Conservation (phyloP, 495 filamentous ascomycete species). For the Penicillium herquei region DNA sequence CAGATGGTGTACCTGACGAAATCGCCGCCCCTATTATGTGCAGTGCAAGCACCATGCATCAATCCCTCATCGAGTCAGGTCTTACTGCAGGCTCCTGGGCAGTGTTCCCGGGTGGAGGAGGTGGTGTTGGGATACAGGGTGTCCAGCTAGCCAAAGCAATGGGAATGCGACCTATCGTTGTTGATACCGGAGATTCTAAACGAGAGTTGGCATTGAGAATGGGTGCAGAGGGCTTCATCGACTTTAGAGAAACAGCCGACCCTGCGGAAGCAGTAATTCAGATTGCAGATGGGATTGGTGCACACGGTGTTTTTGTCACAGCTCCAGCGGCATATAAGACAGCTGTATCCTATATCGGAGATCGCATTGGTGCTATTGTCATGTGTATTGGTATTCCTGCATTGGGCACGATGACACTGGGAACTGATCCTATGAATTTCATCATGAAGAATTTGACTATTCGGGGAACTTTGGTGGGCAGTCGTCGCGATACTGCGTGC, state of each 20-base stretch:
- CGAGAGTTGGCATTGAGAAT: conserved; percentile 38
- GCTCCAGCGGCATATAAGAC: conserved; percentile 47
- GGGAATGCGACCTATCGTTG: conserved; percentile 53
- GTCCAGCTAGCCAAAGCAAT: conserved; percentile 59
- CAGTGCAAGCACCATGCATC: conserved; percentile 56
- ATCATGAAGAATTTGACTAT: conserved; percentile 44
- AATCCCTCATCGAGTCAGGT: conserved; percentile 52
- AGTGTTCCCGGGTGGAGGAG: conserved; percentile 52
- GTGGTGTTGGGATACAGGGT: conserved; percentile 62
- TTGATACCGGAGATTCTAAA: conserved; percentile 46
- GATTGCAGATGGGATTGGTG: conserved; percentile 45
- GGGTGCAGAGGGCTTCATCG: conserved; percentile 53
- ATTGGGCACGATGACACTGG: conserved; percentile 29
- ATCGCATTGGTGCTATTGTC: conserved; percentile 39
- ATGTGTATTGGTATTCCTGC: conserved; percentile 47
- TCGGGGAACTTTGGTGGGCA: conserved; percentile 48
- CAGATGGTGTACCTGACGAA: conserved; percentile 56
- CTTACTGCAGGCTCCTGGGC: conserved; percentile 60
- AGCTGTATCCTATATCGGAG: conserved; percentile 35
- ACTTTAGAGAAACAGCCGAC: conserved; percentile 41
- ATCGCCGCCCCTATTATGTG: conserved; percentile 62
- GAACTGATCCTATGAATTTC: conserved; percentile 41
- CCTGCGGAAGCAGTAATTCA: conserved; percentile 37
- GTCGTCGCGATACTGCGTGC: conserved; percentile 42
- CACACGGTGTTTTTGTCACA: conserved; percentile 51